Evolutionary conservation across 169 alveolate species (phyloP), one percentile per base, ranked within the genome.

Genomic region (Condylostoma magnum): DNA sequence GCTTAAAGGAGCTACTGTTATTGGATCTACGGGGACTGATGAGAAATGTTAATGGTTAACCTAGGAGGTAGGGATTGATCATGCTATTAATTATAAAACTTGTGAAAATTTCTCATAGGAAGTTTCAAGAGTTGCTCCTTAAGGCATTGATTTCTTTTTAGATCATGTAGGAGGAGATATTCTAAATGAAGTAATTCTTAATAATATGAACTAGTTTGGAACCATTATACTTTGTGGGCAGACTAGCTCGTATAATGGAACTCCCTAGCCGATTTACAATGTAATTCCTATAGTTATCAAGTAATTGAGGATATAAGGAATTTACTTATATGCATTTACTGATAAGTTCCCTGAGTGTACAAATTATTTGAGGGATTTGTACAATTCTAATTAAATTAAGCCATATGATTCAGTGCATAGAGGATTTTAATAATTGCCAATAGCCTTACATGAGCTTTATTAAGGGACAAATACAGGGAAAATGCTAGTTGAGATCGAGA

Each of bases 131-230:
- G 30, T 41, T 3, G 38, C 58, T 27, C 89, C 84, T 18, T 46
- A 72, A 33, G 89, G 89, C 31, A 68, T 82, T 22, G 80, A 82
- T 71, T 56, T 82, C 25, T 82, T 71, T 47, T 67, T 82, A 44
- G 89, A 82, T 51, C 70, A 76, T 66, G 89, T 82, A 6, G 89
- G 89, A 18, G 89, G 89, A 55, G 77, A 82, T 53, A 76, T 77
- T 28, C 43, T 82, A 18, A 85, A 82, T 66, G 69, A 53, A 2
- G 47, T 73, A 31, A 58, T 82, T 27, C 30, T 54, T 27, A 63
- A n/a, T n/a, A 48, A 57, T 27, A 77, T 82, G 34, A 77, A 53
- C 33, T 76, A 82, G 37, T 47, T 71, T 22, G 68, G 79, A 5
- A 76, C 83, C 63, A 66, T 82, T n/a, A 53, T 76, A n/a, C 33